Conservation (phyloP, 2,329 filamentous ascomycete genomes). For the Chaetomium sp. region DNA sequence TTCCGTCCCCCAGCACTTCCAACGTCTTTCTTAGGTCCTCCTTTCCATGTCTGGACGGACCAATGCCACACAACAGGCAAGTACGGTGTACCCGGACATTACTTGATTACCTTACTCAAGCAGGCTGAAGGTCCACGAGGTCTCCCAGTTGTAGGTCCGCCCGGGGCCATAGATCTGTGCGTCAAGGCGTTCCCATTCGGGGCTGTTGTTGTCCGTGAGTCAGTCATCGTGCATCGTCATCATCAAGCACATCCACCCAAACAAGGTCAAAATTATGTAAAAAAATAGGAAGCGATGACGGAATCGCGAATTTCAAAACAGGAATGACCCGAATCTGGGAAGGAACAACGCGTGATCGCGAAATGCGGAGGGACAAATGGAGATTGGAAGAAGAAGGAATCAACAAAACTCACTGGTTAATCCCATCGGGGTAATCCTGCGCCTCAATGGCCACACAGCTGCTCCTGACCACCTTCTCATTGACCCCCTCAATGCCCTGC, state of each 20-base stretch:
- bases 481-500: conserved; percentile 42
- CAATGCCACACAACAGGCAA: no score
- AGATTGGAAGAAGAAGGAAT: conserved; percentile 3
- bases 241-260: neutral
- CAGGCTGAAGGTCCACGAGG: conserved; percentile 39
- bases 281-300: no score
- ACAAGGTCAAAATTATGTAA: neutral
- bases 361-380: neutral
- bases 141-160: conserved; percentile 37
- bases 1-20: no score
- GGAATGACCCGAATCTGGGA: no score
- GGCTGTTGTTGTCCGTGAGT: conserved; percentile 25
- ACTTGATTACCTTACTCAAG: neutral
- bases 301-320: no score
- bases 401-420: conserved; percentile 53
- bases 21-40: no score
- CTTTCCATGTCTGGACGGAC: no score
- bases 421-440: conserved; percentile 70
- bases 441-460: conserved; percentile 71
- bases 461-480: conserved; percentile 48
- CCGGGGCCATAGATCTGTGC: conserved; percentile 37
- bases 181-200: conserved; percentile 38
- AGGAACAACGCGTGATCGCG: no score
- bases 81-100: no score
- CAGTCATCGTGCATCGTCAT: conserved; percentile 1